Percentiles rank a stretch among this genome's conserved stretches.
phyloP scores from a whole-genome alignment of 371 early-diverging fungal genomes.

The Haplosporangium sp. region DNA sequence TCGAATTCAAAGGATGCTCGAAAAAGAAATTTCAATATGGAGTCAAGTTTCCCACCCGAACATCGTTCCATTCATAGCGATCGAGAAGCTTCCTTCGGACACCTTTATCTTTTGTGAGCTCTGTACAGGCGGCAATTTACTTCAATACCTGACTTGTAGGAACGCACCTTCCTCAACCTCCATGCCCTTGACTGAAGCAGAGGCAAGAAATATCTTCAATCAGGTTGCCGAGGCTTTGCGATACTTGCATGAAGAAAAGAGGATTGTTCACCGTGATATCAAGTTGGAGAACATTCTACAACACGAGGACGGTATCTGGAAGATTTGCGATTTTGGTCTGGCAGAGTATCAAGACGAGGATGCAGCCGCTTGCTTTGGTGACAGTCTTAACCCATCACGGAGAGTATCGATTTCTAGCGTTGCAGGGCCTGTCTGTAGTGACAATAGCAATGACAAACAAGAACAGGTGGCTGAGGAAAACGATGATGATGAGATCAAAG shows the following conservation, averaged over 20 bases:
- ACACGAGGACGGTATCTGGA: slow-evolving; percentile 64
- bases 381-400: slow-evolving; percentile 20
- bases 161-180: background rate
- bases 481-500: slow-evolving; percentile 43
- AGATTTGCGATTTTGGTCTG: slow-evolving; percentile 93
- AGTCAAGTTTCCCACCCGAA: slow-evolving; percentile 74
- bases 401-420: background rate
- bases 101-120: slow-evolving; percentile 78
- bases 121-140: slow-evolving; percentile 67
- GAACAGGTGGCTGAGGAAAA: slow-evolving; percentile 6
- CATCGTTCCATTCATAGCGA: slow-evolving; percentile 70
- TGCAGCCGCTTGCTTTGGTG: slow-evolving; percentile 38
- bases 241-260: slow-evolving; percentile 82
- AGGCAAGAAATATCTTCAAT: slow-evolving; percentile 66
- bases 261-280: slow-evolving; percentile 91
- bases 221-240: slow-evolving; percentile 79
- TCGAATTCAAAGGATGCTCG: slow-evolving; percentile 37
- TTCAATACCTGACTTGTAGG: slow-evolving; percentile 35
- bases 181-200: slow-evolving; percentile 57
- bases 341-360: slow-evolving; percentile 63
- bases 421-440: background rate
- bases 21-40: slow-evolving; percentile 78
- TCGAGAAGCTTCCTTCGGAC: slow-evolving; percentile 73
- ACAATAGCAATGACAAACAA: background rate
- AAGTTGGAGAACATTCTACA: slow-evolving; percentile 93